These are phyloP conservation scores for Solanum phureja DNA, from an alignment of 257 asterid species.

Conservation along the genomic window DNA sequence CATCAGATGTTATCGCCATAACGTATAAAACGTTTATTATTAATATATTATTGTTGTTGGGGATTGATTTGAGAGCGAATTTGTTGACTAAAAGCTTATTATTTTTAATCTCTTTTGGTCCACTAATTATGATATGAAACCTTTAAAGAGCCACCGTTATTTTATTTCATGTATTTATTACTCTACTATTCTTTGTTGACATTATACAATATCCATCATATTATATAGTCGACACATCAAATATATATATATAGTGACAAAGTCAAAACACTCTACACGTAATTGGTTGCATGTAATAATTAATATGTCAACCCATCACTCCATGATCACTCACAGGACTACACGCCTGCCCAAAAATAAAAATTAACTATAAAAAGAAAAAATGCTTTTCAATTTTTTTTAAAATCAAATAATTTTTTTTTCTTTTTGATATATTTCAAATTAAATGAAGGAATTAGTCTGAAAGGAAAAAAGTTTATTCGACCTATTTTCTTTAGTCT, in stretches of 20 bases:
- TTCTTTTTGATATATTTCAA: not conserved
- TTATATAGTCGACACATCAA: not conserved
- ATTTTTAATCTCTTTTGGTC: not conserved
- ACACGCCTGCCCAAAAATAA: not conserved
- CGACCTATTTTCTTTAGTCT: not conserved
- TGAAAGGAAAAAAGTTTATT: not conserved
- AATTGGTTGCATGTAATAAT: not conserved
- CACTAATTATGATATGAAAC: not conserved
- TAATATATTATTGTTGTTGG: not conserved
- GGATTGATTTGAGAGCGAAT: not conserved
- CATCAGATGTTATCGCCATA: no score
- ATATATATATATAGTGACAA: not conserved
- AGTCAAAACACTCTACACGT: not conserved
- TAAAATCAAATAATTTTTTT: no score
- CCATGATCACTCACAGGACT: not conserved
- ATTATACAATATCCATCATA: not conserved
- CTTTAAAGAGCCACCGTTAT: not conserved
- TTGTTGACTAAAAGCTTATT: not conserved
- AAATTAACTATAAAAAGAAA: not conserved
- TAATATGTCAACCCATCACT: not conserved
- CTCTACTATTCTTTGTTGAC: not conserved
- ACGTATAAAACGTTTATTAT: not conserved
- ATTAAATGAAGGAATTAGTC: not conserved
- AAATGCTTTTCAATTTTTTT: no score
- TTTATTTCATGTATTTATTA: not conserved